Evolutionary conservation across 768 basidiomycete genomes (phyloP).

Genomic region (Tulasnella calospora): DNA sequence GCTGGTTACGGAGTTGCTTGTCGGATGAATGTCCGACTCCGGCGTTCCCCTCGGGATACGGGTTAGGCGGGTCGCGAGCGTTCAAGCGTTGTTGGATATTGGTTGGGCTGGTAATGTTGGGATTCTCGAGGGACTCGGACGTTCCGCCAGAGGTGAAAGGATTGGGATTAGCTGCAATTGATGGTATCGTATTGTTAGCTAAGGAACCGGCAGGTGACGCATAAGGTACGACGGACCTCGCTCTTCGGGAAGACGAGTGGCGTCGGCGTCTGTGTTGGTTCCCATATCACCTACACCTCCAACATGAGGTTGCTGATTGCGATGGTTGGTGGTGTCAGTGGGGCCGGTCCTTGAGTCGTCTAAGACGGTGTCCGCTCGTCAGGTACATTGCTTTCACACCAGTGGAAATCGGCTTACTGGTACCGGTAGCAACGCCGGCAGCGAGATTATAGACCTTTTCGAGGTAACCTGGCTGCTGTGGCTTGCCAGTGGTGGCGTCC

Average conservation of each 20-base stretch:
- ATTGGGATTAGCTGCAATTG: constrained; percentile 1
- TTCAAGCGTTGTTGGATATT: constrained; percentile 6
- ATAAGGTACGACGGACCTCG: constrained; percentile 5
- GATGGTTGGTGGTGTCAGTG: not conserved
- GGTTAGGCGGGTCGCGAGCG: constrained; percentile 8
- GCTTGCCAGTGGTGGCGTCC: not conserved
- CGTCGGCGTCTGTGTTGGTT: not conserved
- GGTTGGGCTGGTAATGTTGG: not conserved
- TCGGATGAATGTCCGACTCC: not conserved
- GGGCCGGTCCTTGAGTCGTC: not conserved
- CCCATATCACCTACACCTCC: constrained; percentile 22
- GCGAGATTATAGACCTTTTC: not conserved
- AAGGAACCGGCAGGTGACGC: not conserved
- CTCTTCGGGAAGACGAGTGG: constrained; percentile 17
- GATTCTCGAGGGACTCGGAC: not conserved
- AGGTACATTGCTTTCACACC: not conserved
- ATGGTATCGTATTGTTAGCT: not conserved
- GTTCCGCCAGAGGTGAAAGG: not conserved
- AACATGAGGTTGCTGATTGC: constrained; percentile 11
- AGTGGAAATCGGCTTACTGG: not conserved
- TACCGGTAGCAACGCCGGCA: not conserved
- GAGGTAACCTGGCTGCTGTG: constrained; percentile 12
- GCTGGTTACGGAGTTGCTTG: constrained; percentile 4
- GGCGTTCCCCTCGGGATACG: not conserved
- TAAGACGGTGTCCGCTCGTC: not conserved